Base-by-base conservation (phyloP, 78 protist species). In the Dictyostelium discoideum region DNA sequence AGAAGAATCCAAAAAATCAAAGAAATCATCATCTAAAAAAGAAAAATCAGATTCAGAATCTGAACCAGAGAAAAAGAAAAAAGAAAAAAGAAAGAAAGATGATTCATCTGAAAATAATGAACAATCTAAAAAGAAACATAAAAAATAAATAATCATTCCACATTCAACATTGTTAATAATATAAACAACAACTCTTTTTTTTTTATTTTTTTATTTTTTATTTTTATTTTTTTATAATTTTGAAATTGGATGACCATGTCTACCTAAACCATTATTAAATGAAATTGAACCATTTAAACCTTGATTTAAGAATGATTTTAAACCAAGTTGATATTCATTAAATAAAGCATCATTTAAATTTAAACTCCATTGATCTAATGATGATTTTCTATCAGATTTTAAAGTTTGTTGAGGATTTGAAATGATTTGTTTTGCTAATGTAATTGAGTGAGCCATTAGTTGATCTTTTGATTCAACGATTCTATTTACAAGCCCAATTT, bases 401-500 rank as follows among this genome's bases (percentile, higher is more conserved):
- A 90, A 26, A 82, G 87, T 81, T 39, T 26, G 32, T 50, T 90
- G 87, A 8, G 95, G 95, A 42, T 82, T 82, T 72, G 89, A 72
- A 46, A 46, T 26, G 11, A 90, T 72, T n/a, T 82, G 39, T 32
- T 46, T 90, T 18, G 95, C 95, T 6, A 82, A 72, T 50, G 73
- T 63, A 3, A 83, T 73, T 22, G 89, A 29, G 11, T 26, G 50
- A 2, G 5, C 2, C 7, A 69, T 26, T 69, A 69, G 18, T 8
- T 69, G 32, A 24, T 69, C 39, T 26, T 11, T 69, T 14, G 46
- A 26, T n/a, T 72, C 37, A 5, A 69, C 81, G 0, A 90, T 2
- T 82, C 88, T 80, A 90, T 90, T 90, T 1, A 90, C 95, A 0
- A 90, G 50, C 32, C 95, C 95, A 20, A 90, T 82, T 42, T 90